phyloP scores from a whole-genome alignment of 2,329 filamentous ascomycete genomes.

The Furcasterigmium sp. region DNA sequence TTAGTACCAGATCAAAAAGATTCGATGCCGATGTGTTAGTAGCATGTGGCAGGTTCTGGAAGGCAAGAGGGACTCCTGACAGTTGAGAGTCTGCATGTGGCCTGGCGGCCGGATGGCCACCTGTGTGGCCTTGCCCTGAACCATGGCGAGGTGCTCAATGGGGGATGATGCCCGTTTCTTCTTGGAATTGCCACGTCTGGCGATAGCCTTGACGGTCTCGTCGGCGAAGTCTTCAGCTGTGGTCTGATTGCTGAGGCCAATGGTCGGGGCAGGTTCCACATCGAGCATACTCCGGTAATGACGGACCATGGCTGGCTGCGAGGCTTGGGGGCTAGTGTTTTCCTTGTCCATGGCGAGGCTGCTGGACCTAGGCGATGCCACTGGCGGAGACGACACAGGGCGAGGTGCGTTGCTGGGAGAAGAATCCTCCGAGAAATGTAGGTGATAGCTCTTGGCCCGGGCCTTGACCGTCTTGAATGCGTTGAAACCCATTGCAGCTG shows the following conservation, averaged over 20 bases:
- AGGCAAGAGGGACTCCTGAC: conserved; percentile 28
- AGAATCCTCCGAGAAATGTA: conserved; percentile 28
- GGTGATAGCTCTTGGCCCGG: conserved; percentile 43
- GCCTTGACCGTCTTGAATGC: conserved; percentile 36
- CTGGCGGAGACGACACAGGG: conserved; percentile 8
- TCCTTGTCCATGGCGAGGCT: conserved; percentile 22
- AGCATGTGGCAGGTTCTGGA: conserved; percentile 1
- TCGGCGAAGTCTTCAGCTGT: conserved; percentile 42
- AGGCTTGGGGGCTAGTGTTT: conserved; percentile 3
- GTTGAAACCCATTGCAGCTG: conserved; percentile 31
- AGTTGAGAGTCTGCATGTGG: conserved; percentile 11
- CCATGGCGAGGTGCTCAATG: not conserved
- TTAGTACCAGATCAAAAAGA: conserved; percentile 25
- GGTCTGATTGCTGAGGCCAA: conserved; percentile 36
- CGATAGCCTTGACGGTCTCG: conserved; percentile 8
- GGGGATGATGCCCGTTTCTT: conserved; percentile 6
- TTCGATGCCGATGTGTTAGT: conserved; percentile 2
- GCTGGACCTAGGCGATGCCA: conserved; percentile 21
- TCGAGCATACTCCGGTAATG: conserved; percentile 50
- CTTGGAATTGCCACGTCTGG: not conserved
- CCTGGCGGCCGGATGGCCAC: not conserved
- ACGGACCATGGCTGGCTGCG: conserved; percentile 15
- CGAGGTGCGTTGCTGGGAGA: conserved; percentile 2
- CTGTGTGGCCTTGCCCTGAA: not conserved
- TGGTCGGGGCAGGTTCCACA: conserved; percentile 41